phyloP scores from a whole-genome alignment of 2,329 filamentous ascomycete genomes.

The Aureobasidium sp. region DNA sequence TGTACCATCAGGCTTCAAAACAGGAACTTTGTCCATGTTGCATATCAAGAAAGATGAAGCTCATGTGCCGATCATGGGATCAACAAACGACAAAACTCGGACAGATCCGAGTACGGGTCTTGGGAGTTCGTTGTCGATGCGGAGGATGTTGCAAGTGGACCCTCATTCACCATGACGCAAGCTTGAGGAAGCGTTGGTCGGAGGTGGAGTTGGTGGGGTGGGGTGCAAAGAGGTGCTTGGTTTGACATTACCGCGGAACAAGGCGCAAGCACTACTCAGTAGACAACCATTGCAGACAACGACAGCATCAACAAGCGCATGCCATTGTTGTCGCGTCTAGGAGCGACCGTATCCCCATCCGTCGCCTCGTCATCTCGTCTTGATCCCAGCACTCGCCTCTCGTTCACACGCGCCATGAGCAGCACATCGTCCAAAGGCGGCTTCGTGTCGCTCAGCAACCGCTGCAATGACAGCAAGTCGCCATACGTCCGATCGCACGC shows the following conservation, averaged over 20 bases:
- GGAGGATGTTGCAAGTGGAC: background rate
- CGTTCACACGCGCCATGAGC: background rate
- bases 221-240: background rate
- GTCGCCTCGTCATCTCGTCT: background rate
- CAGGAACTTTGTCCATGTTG: background rate
- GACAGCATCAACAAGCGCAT: constrained; percentile 4
- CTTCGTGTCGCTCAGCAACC: constrained; percentile 36
- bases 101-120: background rate
- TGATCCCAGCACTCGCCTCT: background rate
- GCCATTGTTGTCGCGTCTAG: constrained; percentile 7
- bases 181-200: background rate
- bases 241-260: background rate
- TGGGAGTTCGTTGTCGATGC: background rate
- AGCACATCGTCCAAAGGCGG: background rate
- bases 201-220: background rate
- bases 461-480: constrained; percentile 54
- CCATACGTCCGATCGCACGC: constrained; percentile 68
- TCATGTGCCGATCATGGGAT: background rate
- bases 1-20: background rate
- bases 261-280: background rate
- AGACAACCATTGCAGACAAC: background rate
- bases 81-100: background rate
- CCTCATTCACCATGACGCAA: background rate
- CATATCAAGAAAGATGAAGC: too few species aligned
- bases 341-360: background rate